Percentiles rank a stretch among this genome's conserved stretches.
These are phyloP conservation scores for Coemansia sp. DNA, from an alignment of 192 early-diverging fungal species.

Conservation along the genomic window DNA sequence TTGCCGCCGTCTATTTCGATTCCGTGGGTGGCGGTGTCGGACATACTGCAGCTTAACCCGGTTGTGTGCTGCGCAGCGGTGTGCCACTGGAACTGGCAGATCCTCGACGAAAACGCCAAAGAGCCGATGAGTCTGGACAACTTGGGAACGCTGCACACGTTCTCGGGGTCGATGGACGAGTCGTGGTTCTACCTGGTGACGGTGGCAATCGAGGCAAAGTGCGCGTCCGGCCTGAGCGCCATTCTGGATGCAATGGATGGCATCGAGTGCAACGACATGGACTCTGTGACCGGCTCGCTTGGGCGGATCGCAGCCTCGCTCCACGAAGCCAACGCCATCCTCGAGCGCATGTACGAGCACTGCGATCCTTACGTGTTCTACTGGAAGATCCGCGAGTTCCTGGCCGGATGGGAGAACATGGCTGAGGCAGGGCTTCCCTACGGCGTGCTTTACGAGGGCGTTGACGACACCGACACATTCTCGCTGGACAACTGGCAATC, in stretches of 20 bases:
- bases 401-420: conserved; percentile 92
- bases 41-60: conserved; percentile 79
- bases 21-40: conserved; percentile 78
- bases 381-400: conserved; percentile 86
- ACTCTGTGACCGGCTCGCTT: conserved; percentile 56
- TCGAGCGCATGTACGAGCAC: conserved; percentile 86
- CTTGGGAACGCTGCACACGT: conserved; percentile 78
- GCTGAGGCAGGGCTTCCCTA: conserved; percentile 79
- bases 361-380: conserved; percentile 96
- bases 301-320: conserved; percentile 59
- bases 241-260: conserved; percentile 70
- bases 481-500: conserved; percentile 55
- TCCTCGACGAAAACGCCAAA: conserved; percentile 70
- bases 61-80: conserved; percentile 85
- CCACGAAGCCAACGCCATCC: conserved; percentile 54
- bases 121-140: conserved; percentile 75
- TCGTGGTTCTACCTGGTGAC: conserved; percentile 97
- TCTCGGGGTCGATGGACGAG: conserved; percentile 88
- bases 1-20: conserved; percentile 77
- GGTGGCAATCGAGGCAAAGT: conserved; percentile 81
- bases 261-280: conserved; percentile 57
- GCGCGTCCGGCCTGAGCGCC: conserved; percentile 65
- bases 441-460: conserved; percentile 92
- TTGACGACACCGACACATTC: conserved; percentile 61
- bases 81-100: conserved; percentile 88